A percentile compares a stretch with the other conserved stretches of the same genome.
These are phyloP conservation scores for Fusarium buharicum DNA, from an alignment of 2,329 filamentous ascomycete genomes.

Conservation along the genomic window DNA sequence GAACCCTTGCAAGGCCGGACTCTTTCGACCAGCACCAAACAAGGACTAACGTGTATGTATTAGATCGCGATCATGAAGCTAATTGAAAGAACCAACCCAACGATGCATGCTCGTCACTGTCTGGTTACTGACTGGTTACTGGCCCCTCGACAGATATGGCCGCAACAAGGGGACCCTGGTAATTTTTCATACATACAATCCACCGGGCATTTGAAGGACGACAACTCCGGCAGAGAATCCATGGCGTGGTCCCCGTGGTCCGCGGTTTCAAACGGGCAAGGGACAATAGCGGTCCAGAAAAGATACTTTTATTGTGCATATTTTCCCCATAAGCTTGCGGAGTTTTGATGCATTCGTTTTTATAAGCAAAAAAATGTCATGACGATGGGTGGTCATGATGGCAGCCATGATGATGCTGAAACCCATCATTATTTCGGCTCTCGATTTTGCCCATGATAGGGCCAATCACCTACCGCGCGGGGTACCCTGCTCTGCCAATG, in stretches of 20 bases:
- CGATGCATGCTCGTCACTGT: constrained; percentile 33
- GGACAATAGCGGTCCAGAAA: not conserved
- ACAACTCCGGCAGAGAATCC: constrained; percentile 15
- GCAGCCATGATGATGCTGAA: constrained; percentile 37
- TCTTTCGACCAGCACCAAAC: constrained; percentile 25
- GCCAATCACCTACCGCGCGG: constrained; percentile 27
- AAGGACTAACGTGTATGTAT: constrained; percentile 28
- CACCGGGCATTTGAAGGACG: not conserved
- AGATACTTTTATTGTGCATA: constrained; percentile 20
- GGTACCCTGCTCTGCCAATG: constrained; percentile 20
- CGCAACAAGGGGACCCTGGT: constrained; percentile 15
- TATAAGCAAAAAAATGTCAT: not conserved
- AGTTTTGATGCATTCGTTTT: not conserved
- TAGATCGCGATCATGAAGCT: constrained; percentile 43
- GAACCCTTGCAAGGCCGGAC: constrained; percentile 17
- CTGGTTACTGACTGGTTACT: no score
- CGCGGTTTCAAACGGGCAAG: constrained; percentile 18
- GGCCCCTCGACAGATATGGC: constrained; percentile 12
- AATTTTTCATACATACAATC: not conserved
- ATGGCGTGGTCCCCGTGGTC: constrained; percentile 30
- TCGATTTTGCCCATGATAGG: constrained; percentile 5
- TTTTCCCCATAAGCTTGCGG: not conserved
- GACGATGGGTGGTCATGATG: constrained; percentile 21
- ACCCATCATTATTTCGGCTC: constrained; percentile 30
- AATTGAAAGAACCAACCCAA: constrained; percentile 40